Percentiles rank a stretch among this genome's conserved stretches.
Evolutionary conservation across 78 protist species (phyloP).

Genomic region (Pigoraptor vietnamica): DNA sequence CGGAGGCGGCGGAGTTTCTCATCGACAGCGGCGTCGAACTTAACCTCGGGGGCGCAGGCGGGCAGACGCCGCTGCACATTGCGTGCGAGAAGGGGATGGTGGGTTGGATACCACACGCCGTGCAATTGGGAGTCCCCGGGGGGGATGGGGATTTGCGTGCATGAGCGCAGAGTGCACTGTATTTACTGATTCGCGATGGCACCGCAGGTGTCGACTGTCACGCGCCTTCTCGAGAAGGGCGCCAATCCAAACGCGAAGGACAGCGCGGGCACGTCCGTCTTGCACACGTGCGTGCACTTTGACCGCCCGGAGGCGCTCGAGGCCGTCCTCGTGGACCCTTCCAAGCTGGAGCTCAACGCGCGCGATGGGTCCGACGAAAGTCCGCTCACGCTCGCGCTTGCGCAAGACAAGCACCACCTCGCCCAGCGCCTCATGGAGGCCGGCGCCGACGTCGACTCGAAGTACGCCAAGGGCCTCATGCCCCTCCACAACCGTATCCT

Average conservation of each 20-base stretch:
- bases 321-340: not conserved
- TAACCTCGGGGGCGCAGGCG: not conserved
- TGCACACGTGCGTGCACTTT: not conserved
- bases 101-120: too few relatives aligned
- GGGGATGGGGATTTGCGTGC: too few relatives aligned
- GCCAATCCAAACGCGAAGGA: not conserved
- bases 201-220: not conserved
- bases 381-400: not conserved
- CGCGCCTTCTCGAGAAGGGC: not conserved
- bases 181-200: too few relatives aligned
- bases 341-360: not conserved
- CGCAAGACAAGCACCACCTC: not conserved
- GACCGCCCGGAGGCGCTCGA: not conserved
- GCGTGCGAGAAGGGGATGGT: not conserved
- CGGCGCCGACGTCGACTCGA: not conserved
- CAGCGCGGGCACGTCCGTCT: not conserved
- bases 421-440: not conserved
- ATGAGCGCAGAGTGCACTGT: too few relatives aligned
- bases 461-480: not conserved
- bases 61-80: not conserved
- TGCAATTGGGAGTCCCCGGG: too few relatives aligned
- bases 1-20: not conserved
- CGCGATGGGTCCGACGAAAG: not conserved
- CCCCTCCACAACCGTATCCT: not conserved
- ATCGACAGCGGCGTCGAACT: not conserved